These are phyloP conservation scores for Penicillium taxi DNA, from an alignment of 495 filamentous ascomycete genomes.

Conservation along the genomic window DNA sequence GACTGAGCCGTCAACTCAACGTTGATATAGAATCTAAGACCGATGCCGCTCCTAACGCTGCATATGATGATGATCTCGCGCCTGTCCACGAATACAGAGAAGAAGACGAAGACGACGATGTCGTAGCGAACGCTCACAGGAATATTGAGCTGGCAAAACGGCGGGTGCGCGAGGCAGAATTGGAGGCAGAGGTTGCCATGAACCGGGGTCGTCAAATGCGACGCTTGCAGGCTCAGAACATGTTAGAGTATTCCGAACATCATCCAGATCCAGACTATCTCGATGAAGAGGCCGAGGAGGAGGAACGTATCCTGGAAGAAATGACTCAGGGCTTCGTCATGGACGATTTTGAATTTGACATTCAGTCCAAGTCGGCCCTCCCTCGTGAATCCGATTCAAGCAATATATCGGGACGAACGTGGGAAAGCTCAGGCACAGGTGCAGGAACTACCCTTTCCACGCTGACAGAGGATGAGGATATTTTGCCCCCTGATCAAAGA, in stretches of 20 bases:
- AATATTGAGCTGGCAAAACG: conserved; percentile 75
- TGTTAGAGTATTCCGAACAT: conserved; percentile 9
- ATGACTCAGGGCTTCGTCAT: conserved; percentile 83
- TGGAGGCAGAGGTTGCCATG: conserved; percentile 61
- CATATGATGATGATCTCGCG: conserved; percentile 89
- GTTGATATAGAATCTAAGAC: conserved; percentile 85
- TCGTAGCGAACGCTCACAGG: conserved; percentile 52
- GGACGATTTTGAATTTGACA: conserved; percentile 77
- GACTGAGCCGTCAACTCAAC: conserved; percentile 57
- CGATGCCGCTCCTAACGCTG: conserved; percentile 89
- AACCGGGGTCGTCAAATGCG: conserved; percentile 37
- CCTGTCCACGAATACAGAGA: conserved; percentile 46
- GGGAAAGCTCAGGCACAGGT: conserved; percentile 78
- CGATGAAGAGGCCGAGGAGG: conserved; percentile 79
- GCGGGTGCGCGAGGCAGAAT: conserved; percentile 67
- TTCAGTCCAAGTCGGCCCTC: conserved; percentile 63
- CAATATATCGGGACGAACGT: conserved; percentile 72
- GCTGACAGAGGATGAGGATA: conserved; percentile 57
- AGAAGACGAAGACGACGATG: conserved; percentile 28
- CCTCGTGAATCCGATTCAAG: conserved; percentile 88
- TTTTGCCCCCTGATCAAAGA: conserved; percentile 23
- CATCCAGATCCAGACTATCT: conserved; percentile 39
- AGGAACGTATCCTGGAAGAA: conserved; percentile 85
- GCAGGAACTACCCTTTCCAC: conserved; percentile 65
- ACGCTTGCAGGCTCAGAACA: conserved; percentile 26